Evolutionary conservation across 2,329 filamentous ascomycete genomes (phyloP).

Genomic region (Eutypa lata): DNA sequence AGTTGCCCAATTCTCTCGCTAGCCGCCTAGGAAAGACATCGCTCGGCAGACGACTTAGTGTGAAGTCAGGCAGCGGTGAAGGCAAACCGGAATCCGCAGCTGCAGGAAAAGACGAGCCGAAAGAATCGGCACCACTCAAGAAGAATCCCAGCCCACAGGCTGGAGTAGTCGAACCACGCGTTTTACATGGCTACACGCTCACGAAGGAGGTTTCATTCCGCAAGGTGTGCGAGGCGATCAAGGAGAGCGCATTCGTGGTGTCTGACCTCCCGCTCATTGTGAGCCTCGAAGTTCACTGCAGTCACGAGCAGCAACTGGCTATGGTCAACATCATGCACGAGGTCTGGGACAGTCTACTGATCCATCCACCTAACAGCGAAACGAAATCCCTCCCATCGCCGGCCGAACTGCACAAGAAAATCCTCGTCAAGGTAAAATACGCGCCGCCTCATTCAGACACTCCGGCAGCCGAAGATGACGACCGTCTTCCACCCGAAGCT

Average conservation of each 20-base stretch:
- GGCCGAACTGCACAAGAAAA: slow-evolving; percentile 68
- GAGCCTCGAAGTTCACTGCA: slow-evolving; percentile 88
- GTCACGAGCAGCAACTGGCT: slow-evolving; percentile 73
- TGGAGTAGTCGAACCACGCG: slow-evolving; percentile 63
- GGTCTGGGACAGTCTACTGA: slow-evolving; percentile 71
- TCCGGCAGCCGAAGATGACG: slow-evolving; percentile 24
- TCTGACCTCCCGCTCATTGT: slow-evolving; percentile 86
- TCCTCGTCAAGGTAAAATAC: slow-evolving; percentile 81
- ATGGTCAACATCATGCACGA: slow-evolving; percentile 94
- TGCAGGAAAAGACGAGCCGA: neutral
- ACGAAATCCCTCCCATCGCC: slow-evolving; percentile 61
- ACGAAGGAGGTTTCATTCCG: slow-evolving; percentile 87
- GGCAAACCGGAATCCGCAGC: slow-evolving; percentile 1
- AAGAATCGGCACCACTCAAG: slow-evolving; percentile 10
- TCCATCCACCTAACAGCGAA: slow-evolving; percentile 52
- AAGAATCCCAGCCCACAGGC: slow-evolving; percentile 24
- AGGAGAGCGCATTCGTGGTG: slow-evolving; percentile 71
- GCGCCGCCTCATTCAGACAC: slow-evolving; percentile 38
- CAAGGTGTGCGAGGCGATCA: slow-evolving; percentile 77
- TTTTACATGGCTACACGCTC: slow-evolving; percentile 84
- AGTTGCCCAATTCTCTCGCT: slow-evolving; percentile 41
- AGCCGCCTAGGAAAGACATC: slow-evolving; percentile 47
- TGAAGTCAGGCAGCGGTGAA: slow-evolving; percentile 4
- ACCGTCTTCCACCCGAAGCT: slow-evolving; percentile 26
- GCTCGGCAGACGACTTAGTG: slow-evolving; percentile 37